phyloP scores from a whole-genome alignment of 257 asterid genomes.

The Gynochthodes officinalis region DNA sequence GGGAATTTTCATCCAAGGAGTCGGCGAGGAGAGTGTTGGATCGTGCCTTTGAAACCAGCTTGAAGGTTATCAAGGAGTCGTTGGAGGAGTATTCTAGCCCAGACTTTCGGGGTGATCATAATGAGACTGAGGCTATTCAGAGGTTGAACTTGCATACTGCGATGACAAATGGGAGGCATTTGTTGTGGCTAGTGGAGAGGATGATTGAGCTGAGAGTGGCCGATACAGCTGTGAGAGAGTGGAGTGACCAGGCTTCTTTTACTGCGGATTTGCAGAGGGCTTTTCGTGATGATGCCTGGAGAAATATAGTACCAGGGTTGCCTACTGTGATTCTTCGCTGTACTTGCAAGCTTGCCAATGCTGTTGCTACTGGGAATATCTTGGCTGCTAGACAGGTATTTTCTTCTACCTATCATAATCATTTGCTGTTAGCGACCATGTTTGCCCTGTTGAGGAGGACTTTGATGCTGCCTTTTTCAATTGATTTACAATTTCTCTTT shows the following conservation, averaged over 20 bases:
- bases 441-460: neutral
- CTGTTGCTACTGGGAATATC: conserved; percentile 64
- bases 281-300: conserved; percentile 75
- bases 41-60: conserved; percentile 57
- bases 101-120: conserved; percentile 74
- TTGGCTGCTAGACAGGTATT: conserved; percentile 79
- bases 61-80: conserved; percentile 72
- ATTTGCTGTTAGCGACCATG: neutral
- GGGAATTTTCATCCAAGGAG: conserved; percentile 74
- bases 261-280: conserved; percentile 74
- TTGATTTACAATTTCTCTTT: neutral
- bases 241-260: conserved; percentile 80
- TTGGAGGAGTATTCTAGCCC: conserved; percentile 96
- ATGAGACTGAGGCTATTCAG: conserved; percentile 88
- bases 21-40: conserved; percentile 68
- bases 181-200: conserved; percentile 93
- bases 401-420: neutral
- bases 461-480: neutral
- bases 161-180: conserved; percentile 71
- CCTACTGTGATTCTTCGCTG: conserved; percentile 77
- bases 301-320: conserved; percentile 69
- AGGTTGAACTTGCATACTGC: conserved; percentile 85
- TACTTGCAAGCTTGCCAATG: conserved; percentile 78
- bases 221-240: conserved; percentile 71
- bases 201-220: conserved; percentile 93